A percentile compares a stretch with the other conserved stretches of the same genome.
These are phyloP conservation scores for Erodium texanum DNA, from an alignment of 441 rosid species.

Conservation along the genomic window DNA sequence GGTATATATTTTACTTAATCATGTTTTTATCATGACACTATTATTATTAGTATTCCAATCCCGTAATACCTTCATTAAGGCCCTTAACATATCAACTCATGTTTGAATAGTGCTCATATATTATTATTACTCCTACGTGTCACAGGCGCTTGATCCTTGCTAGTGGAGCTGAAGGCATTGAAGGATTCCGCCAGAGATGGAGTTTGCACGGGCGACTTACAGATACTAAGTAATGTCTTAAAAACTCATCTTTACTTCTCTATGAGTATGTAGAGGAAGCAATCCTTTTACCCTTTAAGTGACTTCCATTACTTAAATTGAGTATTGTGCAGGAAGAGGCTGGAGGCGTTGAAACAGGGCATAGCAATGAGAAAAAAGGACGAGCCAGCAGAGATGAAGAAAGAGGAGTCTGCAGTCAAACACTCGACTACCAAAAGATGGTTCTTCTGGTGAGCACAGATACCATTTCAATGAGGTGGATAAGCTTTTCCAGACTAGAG, in stretches of 20 bases:
- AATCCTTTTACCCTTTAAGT: constrained; percentile 1
- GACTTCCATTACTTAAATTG: background rate
- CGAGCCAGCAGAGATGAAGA: constrained; percentile 23
- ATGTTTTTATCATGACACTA: background rate
- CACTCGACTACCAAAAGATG: constrained; percentile 30
- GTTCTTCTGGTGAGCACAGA: constrained; percentile 50
- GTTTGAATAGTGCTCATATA: background rate
- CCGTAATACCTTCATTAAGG: too few species aligned
- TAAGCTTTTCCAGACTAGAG: background rate
- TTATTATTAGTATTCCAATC: too few species aligned
- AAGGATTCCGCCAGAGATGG: constrained; percentile 92
- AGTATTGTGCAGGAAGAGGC: constrained; percentile 42
- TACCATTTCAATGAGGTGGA: background rate
- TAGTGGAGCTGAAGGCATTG: constrained; percentile 76
- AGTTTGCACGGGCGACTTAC: constrained; percentile 86
- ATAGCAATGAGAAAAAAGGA: constrained; percentile 44
- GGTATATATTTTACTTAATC: constrained; percentile 39
- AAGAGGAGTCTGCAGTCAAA: constrained; percentile 16
- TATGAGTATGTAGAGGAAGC: background rate
- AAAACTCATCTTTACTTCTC: constrained; percentile 6
- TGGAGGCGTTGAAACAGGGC: constrained; percentile 66
- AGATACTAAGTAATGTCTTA: constrained; percentile 55
- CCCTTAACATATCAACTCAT: too few species aligned
- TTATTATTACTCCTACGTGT: background rate
- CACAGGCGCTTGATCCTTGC: constrained; percentile 81